Conservation (phyloP, 768 basidiomycete genomes). For the Podaxis rugospora region DNA sequence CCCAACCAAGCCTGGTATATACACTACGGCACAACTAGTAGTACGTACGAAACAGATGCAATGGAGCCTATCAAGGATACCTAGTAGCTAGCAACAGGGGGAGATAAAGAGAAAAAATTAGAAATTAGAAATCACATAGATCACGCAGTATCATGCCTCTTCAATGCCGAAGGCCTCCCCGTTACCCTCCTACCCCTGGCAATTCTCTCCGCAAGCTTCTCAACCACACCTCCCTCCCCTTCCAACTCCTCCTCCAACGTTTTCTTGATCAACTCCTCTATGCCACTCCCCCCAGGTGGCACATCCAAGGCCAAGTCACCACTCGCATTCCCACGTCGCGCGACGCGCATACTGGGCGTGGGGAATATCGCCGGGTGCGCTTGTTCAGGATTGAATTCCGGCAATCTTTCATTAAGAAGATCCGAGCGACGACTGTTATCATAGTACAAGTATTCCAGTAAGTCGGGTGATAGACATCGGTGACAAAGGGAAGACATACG, state of each 20-base stretch:
- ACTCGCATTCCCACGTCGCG: conserved; percentile 35
- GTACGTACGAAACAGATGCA: too few relatives aligned
- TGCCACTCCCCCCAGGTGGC: conserved; percentile 32
- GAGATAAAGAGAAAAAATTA: not conserved
- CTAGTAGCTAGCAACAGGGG: too few relatives aligned
- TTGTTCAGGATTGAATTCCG: conserved; percentile 40
- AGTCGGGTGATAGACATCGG: not conserved
- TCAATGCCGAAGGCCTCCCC: conserved; percentile 48
- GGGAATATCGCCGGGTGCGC: conserved; percentile 42
- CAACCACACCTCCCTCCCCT: conserved; percentile 33
- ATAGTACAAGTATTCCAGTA: conserved; percentile 4
- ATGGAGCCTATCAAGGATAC: too few relatives aligned
- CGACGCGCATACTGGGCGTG: conserved; percentile 51
- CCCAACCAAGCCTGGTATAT: not conserved
- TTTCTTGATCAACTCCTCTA: conserved; percentile 64
- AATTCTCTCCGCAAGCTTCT: conserved; percentile 48
- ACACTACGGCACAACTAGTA: not conserved
- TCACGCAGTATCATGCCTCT: conserved; percentile 53
- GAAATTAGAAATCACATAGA: not conserved
- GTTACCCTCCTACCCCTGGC: conserved; percentile 45
- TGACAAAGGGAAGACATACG: conserved; percentile 40
- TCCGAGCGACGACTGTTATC: conserved; percentile 61
- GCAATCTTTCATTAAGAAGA: conserved; percentile 70
- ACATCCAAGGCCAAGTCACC: conserved; percentile 28
- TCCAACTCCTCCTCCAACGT: conserved; percentile 54